A percentile compares a stretch with the other conserved stretches of the same genome.
Conservation (phyloP, 345 rosid genomes). For the Cardamine chenopodiifolia region DNA sequence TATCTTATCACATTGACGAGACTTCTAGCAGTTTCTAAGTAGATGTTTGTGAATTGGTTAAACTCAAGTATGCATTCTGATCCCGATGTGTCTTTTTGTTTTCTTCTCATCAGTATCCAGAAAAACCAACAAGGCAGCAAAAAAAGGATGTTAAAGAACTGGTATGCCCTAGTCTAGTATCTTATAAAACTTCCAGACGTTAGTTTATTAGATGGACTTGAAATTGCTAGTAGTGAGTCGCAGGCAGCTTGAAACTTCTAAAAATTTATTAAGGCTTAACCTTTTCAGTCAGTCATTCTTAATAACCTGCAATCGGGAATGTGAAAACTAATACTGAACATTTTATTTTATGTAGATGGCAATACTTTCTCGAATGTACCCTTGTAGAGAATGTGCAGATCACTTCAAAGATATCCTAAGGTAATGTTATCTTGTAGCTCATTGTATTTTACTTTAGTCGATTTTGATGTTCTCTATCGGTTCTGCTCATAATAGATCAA, state of each 20-base stretch:
- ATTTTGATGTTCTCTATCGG: background rate
- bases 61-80: background rate
- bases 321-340: conserved; percentile 17
- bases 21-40: background rate
- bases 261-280: background rate
- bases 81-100: background rate
- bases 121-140: conserved; percentile 91
- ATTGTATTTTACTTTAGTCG: background rate
- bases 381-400: conserved; percentile 95
- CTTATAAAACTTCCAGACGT: background rate
- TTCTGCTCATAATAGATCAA: conserved; percentile 54
- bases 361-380: conserved; percentile 86
- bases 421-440: conserved; percentile 44
- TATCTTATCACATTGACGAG: background rate
- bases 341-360: conserved; percentile 61
- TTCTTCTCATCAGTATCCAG: conserved; percentile 77
- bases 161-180: conserved; percentile 46
- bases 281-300: background rate
- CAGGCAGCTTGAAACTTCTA: background rate
- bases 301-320: background rate
- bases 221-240: conserved; percentile 17
- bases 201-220: background rate
- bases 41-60: conserved; percentile 6
- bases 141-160: conserved; percentile 88
- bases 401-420: conserved; percentile 92